phyloP scores from a whole-genome alignment of 2,329 filamentous ascomycete species.

The Ceratocystiopsis minuta region DNA sequence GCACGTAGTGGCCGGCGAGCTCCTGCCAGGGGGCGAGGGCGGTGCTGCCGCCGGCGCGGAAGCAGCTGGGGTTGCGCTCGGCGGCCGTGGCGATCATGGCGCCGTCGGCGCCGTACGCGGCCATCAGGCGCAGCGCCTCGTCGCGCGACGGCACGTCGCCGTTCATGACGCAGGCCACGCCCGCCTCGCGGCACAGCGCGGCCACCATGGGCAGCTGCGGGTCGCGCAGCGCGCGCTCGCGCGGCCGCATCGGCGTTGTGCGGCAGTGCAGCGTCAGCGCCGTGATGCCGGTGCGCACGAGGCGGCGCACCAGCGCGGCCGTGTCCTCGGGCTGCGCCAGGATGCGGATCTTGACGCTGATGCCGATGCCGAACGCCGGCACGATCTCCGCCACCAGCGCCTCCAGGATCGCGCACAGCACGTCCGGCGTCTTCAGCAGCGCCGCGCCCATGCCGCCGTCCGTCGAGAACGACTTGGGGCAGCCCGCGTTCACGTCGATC shows the following conservation, averaged over 20 bases:
- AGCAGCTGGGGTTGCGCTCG: slow-evolving; percentile 81
- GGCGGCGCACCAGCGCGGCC: slow-evolving; percentile 53
- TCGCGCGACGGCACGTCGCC: slow-evolving; percentile 69
- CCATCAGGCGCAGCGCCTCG: slow-evolving; percentile 50
- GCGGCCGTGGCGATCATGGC: slow-evolving; percentile 95
- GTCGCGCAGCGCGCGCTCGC: slow-evolving; percentile 69
- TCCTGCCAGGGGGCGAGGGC: slow-evolving; percentile 58
- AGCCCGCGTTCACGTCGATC: slow-evolving; percentile 96
- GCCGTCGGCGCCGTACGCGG: slow-evolving; percentile 73
- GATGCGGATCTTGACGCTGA: slow-evolving; percentile 91
- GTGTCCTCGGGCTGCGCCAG: slow-evolving; percentile 63
- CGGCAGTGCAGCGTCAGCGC: slow-evolving; percentile 89
- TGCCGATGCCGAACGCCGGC: slow-evolving; percentile 66
- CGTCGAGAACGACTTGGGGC: slow-evolving; percentile 91
- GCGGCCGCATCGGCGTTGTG: slow-evolving; percentile 85
- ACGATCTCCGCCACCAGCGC: slow-evolving; percentile 65
- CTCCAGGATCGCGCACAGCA: slow-evolving; percentile 64
- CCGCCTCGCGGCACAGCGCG: slow-evolving; percentile 60
- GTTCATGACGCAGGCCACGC: slow-evolving; percentile 90
- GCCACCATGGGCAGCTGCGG: slow-evolving; percentile 66
- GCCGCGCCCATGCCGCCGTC: slow-evolving; percentile 90
- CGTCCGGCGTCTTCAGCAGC: slow-evolving; percentile 68
- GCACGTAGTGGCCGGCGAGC: slow-evolving; percentile 59
- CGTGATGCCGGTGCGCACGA: slow-evolving; percentile 78
- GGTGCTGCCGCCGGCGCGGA: slow-evolving; percentile 50